A percentile compares a stretch with the other conserved stretches of the same genome.
These are phyloP conservation scores for Fusarium sp. DNA, from an alignment of 2,329 filamentous ascomycete species.

Conservation along the genomic window DNA sequence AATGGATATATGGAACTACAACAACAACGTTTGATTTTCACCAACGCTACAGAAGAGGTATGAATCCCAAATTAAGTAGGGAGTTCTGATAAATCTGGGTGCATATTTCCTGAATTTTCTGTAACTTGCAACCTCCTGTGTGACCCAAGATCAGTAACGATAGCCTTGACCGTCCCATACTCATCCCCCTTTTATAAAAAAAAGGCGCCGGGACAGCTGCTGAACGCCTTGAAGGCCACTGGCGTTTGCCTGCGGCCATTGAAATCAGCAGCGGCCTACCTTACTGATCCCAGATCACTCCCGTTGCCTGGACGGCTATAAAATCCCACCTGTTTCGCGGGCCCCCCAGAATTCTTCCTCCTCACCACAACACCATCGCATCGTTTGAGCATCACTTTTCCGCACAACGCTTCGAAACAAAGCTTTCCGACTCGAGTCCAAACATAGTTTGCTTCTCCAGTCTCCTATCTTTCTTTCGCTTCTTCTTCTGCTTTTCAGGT, in stretches of 20 bases:
- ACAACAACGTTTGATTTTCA: conserved; percentile 20
- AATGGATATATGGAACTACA: conserved; percentile 17
- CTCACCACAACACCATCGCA: conserved; percentile 7
- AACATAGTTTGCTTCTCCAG: background rate
- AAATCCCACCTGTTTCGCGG: background rate
- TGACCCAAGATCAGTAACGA: background rate
- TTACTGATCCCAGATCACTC: conserved; percentile 5
- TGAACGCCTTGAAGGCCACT: conserved; percentile 1
- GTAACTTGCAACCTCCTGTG: conserved; percentile 1
- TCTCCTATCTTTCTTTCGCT: background rate
- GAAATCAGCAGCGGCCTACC: too few species aligned
- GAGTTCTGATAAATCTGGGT: background rate
- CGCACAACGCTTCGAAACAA: background rate
- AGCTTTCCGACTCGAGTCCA: conserved; percentile 1
- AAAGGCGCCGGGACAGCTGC: conserved; percentile 6
- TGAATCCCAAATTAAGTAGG: background rate
- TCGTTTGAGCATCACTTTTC: background rate
- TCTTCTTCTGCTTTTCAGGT: conserved; percentile 5
- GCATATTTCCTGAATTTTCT: background rate
- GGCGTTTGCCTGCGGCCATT: background rate
- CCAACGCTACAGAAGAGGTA: background rate
- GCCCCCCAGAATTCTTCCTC: conserved; percentile 1
- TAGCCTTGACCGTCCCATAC: conserved; percentile 1
- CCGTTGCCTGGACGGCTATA: conserved; percentile 8
- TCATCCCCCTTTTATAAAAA: conserved; percentile 1